A percentile compares a stretch with the other conserved stretches of the same genome.
Evolutionary conservation across 2,329 filamentous ascomycete species (phyloP).

Genomic region (Scleromitrula shiraiana): DNA sequence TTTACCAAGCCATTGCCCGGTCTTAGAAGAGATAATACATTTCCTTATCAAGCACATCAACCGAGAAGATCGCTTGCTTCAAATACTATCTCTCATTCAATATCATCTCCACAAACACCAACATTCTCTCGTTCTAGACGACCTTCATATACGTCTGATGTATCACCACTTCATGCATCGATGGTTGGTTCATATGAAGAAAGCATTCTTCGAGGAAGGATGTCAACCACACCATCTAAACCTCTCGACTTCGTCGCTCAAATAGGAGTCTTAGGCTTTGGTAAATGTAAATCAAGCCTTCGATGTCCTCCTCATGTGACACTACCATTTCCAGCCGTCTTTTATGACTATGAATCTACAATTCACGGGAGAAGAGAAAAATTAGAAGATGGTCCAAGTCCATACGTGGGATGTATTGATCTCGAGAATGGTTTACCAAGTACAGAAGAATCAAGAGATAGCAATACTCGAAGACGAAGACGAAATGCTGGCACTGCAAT

Average conservation of each 20-base stretch:
- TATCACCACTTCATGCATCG: slow-evolving; percentile 73
- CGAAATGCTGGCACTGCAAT: slow-evolving; percentile 14
- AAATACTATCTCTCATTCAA: slow-evolving; percentile 36
- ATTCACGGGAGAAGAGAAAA: slow-evolving; percentile 50
- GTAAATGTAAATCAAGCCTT: slow-evolving; percentile 78
- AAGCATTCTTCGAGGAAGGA: slow-evolving; percentile 85
- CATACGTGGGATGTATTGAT: slow-evolving; percentile 90
- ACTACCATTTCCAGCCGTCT: slow-evolving; percentile 86
- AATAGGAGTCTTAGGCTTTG: slow-evolving; percentile 85
- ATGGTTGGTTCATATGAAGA: slow-evolving; percentile 99
- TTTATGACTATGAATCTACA: slow-evolving; percentile 80
- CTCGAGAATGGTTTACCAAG: slow-evolving; percentile 69
- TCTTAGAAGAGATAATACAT: slow-evolving; percentile 52
- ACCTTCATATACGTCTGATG: slow-evolving; percentile 66
- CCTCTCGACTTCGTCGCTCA: slow-evolving; percentile 90
- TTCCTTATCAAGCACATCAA: slow-evolving; percentile 71
- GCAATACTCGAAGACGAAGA: slow-evolving; percentile 35
- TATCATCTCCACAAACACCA: slow-evolving; percentile 42
- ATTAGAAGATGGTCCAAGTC: slow-evolving; percentile 79
- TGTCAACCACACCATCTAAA: slow-evolving; percentile 93
- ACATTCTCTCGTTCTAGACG: slow-evolving; percentile 47
- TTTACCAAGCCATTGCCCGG: slow-evolving; percentile 37
- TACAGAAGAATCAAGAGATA: slow-evolving; percentile 36
- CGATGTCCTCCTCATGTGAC: slow-evolving; percentile 86
- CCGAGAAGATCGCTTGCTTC: slow-evolving; percentile 67